A percentile compares a stretch with the other conserved stretches of the same genome.
These are phyloP conservation scores for Atkinsonella hypoxylon DNA, from an alignment of 2,329 filamentous ascomycete genomes.

Conservation along the genomic window DNA sequence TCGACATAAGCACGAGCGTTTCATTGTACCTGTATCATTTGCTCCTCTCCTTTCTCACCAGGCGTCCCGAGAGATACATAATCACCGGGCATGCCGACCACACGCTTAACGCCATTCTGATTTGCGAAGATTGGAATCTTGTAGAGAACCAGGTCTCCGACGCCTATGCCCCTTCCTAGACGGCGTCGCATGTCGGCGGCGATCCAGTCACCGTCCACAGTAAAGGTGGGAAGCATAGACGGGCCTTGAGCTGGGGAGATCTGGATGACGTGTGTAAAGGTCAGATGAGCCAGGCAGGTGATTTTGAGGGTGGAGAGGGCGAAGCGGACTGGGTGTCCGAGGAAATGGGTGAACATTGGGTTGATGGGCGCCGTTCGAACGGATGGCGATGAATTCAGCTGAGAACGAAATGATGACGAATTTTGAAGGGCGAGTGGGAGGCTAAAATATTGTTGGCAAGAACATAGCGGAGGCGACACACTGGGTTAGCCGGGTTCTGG, in stretches of 20 bases:
- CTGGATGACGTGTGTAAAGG: slow-evolving; percentile 48
- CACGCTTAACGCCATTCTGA: slow-evolving; percentile 61
- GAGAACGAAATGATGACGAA: no score
- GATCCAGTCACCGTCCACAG: slow-evolving; percentile 53
- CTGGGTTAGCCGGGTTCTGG: no score
- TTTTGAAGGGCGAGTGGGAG: neutral
- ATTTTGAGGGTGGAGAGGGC: slow-evolving; percentile 22
- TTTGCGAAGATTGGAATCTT: slow-evolving; percentile 57
- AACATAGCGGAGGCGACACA: neutral
- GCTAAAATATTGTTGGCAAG: neutral
- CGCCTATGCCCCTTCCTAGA: slow-evolving; percentile 48
- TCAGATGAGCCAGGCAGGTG: slow-evolving; percentile 31
- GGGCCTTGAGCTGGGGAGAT: slow-evolving; percentile 53
- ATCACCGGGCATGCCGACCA: slow-evolving; percentile 65
- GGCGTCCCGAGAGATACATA: slow-evolving; percentile 59
- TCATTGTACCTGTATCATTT: slow-evolving; percentile 52
- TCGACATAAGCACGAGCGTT: neutral
- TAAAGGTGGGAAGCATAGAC: slow-evolving; percentile 83
- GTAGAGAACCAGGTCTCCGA: slow-evolving; percentile 81
- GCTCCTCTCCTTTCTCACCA: slow-evolving; percentile 29
- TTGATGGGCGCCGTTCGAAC: neutral
- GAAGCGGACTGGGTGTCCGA: slow-evolving; percentile 28
- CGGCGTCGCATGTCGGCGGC: slow-evolving; percentile 57
- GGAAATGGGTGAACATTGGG: slow-evolving; percentile 17
- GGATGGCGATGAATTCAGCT: neutral